These are phyloP conservation scores for Sextonia rubra DNA, from an alignment of 164 flowering plant genomes.

Conservation along the genomic window DNA sequence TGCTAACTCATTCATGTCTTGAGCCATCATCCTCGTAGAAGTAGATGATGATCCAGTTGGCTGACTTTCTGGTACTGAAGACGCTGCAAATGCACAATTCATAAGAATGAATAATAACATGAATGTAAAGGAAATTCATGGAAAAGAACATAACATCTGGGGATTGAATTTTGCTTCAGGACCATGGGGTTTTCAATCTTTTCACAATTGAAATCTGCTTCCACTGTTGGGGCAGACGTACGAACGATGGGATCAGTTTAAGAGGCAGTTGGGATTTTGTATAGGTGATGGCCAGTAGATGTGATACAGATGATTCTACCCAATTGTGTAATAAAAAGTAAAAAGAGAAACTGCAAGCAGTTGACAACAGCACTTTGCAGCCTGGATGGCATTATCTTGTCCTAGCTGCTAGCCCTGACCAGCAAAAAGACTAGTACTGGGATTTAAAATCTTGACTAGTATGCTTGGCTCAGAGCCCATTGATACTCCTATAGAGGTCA, in stretches of 20 bases:
- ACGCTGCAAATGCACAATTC: conserved; percentile 40
- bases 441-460: no score
- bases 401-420: no score
- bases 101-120: background rate
- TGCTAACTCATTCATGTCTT: conserved; percentile 83
- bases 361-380: no score
- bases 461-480: no score
- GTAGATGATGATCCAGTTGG: conserved; percentile 53
- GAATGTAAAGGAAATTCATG: no score
- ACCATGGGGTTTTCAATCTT: background rate
- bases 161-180: background rate
- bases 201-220: background rate
- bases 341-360: no score
- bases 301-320: no score
- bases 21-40: conserved; percentile 53
- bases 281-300: no score
- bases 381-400: no score
- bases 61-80: conserved; percentile 66
- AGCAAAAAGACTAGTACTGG: no score
- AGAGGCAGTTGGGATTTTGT: background rate
- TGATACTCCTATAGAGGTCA: no score
- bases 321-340: no score
- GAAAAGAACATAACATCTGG: background rate
- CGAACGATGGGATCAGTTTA: background rate
- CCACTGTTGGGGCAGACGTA: background rate